phyloP scores from a whole-genome alignment of 2,329 filamentous ascomycete species.

The Neodidymelliopsis sp. region DNA sequence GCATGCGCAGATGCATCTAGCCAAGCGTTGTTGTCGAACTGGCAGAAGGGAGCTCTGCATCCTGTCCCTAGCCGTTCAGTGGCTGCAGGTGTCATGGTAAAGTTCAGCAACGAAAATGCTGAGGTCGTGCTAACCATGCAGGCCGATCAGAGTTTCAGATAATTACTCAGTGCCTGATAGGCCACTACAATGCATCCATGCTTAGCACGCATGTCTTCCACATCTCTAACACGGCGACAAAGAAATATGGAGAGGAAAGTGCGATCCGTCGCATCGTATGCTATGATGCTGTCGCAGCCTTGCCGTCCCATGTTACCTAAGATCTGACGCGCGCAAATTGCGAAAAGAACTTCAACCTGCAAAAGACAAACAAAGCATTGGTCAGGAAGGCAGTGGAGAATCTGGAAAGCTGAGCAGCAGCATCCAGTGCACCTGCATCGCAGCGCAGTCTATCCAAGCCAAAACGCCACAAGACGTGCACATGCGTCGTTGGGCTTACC shows the following conservation, averaged over 20 bases:
- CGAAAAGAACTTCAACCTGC: background rate
- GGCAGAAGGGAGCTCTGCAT: background rate
- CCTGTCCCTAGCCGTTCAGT: no score
- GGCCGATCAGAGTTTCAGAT: background rate
- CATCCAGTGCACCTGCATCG: background rate
- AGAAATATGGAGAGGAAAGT: no score
- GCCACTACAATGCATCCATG: background rate
- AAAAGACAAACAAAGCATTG: no score
- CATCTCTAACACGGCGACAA: background rate
- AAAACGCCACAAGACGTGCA: background rate
- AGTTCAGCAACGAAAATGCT: background rate
- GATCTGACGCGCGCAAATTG: constrained; percentile 5
- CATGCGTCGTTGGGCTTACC: no score
- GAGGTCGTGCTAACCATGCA: constrained; percentile 3
- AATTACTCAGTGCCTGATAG: no score
- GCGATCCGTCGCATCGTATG: no score
- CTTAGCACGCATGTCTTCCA: background rate
- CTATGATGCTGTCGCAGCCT: background rate
- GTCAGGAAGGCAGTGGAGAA: constrained; percentile 11
- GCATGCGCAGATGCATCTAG: constrained; percentile 8
- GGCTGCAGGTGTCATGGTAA: constrained; percentile 1
- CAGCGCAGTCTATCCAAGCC: background rate
- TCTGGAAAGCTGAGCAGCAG: no score
- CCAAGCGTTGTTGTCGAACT: background rate
- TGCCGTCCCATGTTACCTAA: constrained; percentile 3